A percentile compares a stretch with the other conserved stretches of the same genome.
Evolutionary conservation across 192 early-diverging fungal genomes (phyloP).

Genomic region (Phlyctochytrium arcticum): DNA sequence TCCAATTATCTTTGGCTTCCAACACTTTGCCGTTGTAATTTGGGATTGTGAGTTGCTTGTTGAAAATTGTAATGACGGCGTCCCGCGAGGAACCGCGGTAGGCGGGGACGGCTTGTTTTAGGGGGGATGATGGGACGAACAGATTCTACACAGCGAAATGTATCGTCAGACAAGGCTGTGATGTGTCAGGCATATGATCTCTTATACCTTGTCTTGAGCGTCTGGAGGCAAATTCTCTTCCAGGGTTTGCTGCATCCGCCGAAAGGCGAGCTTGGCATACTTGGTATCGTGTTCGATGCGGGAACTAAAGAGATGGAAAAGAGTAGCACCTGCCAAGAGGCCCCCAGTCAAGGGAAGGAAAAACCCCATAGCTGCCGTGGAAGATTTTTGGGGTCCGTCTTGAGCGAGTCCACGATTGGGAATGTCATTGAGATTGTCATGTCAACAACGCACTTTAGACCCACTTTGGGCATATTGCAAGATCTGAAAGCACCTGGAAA

Average conservation of each 20-base stretch:
- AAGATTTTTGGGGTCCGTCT: too few species aligned
- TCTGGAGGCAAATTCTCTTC: slow-evolving; percentile 11
- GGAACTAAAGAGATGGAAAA: slow-evolving; percentile 16
- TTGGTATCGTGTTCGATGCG: slow-evolving; percentile 2
- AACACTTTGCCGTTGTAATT: neutral
- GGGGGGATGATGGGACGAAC: slow-evolving; percentile 4
- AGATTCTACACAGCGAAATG: too few species aligned
- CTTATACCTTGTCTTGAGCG: slow-evolving; percentile 13
- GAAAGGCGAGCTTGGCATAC: neutral
- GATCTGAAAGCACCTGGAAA: too few species aligned
- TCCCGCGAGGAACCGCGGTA: neutral
- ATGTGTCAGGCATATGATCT: too few species aligned
- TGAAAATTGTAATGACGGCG: neutral
- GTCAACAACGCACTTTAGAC: too few species aligned
- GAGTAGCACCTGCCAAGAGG: slow-evolving; percentile 8
- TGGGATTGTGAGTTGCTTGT: neutral
- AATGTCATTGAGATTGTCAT: too few species aligned
- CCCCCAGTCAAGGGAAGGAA: slow-evolving; percentile 15
- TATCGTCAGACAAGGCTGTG: too few species aligned
- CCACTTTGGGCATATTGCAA: too few species aligned
- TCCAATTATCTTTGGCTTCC: slow-evolving; percentile 21
- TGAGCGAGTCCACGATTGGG: too few species aligned
- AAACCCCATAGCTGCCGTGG: slow-evolving; percentile 4
- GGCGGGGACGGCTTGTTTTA: neutral
- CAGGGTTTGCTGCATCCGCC: slow-evolving; percentile 1